phyloP scores from a whole-genome alignment of 768 basidiomycete genomes.

The Panellus pusillus region DNA sequence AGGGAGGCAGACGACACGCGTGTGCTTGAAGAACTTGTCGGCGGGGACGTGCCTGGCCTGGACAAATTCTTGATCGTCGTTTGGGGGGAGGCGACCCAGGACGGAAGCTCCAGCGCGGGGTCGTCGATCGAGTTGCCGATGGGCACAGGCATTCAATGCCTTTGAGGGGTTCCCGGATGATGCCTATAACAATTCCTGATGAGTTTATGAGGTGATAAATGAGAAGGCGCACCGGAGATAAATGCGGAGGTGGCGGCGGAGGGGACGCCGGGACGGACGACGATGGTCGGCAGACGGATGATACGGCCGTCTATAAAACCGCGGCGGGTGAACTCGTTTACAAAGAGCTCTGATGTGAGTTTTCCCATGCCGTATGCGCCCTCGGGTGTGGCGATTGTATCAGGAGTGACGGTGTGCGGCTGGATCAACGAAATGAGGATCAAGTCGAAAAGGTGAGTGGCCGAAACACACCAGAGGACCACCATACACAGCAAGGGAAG shows the following conservation, averaged over 20 bases:
- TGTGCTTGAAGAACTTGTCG: slow-evolving; percentile 40
- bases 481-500: slow-evolving; percentile 60
- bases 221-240: slow-evolving; percentile 45
- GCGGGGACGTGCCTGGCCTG: slow-evolving; percentile 48
- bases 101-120: slow-evolving; percentile 44
- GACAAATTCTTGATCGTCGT: slow-evolving; percentile 56
- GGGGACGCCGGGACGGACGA: slow-evolving; percentile 55
- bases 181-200: slow-evolving; percentile 27
- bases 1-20: slow-evolving; percentile 57
- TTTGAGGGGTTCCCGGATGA: slow-evolving; percentile 60
- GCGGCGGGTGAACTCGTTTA: slow-evolving; percentile 60
- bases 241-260: slow-evolving; percentile 56
- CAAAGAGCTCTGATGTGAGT: slow-evolving; percentile 52
- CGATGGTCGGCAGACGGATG: slow-evolving; percentile 59
- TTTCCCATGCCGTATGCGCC: slow-evolving; percentile 60
- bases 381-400: slow-evolving; percentile 54
- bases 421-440: slow-evolving; percentile 6
- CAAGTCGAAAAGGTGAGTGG: neutral
- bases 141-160: slow-evolving; percentile 51
- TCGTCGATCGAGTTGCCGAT: slow-evolving; percentile 46
- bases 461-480: slow-evolving; percentile 42
- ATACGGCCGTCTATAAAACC: slow-evolving; percentile 61
- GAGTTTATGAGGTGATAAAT: neutral
- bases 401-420: slow-evolving; percentile 46
- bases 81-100: slow-evolving; percentile 52